Evolutionary conservation across 108 stramenopile genomes (phyloP).

Genomic region (Pseudonitzschia multiseries): DNA sequence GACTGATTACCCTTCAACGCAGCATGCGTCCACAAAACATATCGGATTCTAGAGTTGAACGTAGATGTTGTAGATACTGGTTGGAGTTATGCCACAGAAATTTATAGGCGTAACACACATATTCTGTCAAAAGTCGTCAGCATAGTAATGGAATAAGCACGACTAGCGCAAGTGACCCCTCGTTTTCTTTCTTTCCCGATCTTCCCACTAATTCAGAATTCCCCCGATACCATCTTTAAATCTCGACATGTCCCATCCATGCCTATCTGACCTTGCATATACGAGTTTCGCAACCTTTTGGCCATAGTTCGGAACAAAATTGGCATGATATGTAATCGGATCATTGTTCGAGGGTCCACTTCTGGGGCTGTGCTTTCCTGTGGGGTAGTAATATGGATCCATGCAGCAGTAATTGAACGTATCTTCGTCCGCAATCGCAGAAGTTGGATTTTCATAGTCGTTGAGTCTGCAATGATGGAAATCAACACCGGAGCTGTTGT

Average conservation of each 20-base stretch:
- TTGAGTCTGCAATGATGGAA: conserved; percentile 10
- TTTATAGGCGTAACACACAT: too few species aligned
- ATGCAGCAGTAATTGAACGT: conserved; percentile 6
- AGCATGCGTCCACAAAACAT: too few species aligned
- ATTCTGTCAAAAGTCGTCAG: too few species aligned
- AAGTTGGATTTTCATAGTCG: background rate
- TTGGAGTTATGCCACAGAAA: too few species aligned
- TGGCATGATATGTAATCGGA: conserved; percentile 10
- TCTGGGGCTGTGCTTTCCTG: background rate
- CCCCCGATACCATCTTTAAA: background rate
- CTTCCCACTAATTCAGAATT: background rate
- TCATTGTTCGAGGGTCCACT: background rate
- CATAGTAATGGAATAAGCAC: too few species aligned
- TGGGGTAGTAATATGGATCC: conserved; percentile 15
- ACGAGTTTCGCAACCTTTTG: conserved; percentile 10
- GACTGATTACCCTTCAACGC: too few species aligned
- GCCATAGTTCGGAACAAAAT: background rate
- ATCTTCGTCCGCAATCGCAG: background rate
- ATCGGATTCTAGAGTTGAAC: too few species aligned
- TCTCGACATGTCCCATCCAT: conserved; percentile 16
- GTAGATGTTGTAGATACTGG: too few species aligned
- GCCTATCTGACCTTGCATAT: background rate
- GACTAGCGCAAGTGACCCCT: too few species aligned
- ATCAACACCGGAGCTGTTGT: background rate
- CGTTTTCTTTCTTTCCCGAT: too few species aligned